A percentile compares a stretch with the other conserved stretches of the same genome.
Evolutionary conservation across 2,329 filamentous ascomycete species (phyloP).

Genomic region (Xylariales sp.): DNA sequence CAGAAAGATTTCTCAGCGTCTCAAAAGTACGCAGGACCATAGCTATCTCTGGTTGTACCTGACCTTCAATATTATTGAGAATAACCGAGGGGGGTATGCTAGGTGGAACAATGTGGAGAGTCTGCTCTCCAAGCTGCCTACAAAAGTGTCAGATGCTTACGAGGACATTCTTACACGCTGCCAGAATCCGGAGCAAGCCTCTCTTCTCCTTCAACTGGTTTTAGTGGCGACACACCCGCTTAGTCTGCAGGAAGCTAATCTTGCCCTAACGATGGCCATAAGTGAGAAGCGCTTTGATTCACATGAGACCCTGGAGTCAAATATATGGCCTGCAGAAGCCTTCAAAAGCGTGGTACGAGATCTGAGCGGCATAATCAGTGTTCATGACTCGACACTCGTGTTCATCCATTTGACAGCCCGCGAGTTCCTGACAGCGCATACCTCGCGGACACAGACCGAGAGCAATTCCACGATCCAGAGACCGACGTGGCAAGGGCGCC

Average conservation of each 20-base stretch:
- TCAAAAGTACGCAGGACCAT: neutral
- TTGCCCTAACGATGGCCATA: neutral
- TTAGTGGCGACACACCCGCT: neutral
- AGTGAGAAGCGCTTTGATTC: no score
- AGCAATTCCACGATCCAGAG: neutral
- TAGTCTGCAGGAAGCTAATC: neutral
- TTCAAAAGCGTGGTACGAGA: neutral
- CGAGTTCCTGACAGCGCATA: neutral
- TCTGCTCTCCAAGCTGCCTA: neutral
- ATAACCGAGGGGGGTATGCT: neutral
- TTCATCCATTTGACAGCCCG: slow-evolving; percentile 1
- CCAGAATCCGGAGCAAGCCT: neutral
- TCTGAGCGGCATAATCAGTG: neutral
- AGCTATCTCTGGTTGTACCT: neutral
- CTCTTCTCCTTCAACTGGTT: neutral
- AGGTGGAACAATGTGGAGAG: neutral
- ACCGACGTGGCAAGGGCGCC: neutral
- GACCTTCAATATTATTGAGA: neutral
- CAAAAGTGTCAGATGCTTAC: neutral
- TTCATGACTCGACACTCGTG: neutral
- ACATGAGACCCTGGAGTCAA: no score
- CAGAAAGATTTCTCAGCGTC: neutral
- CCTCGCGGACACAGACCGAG: no score
- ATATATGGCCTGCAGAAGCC: neutral
- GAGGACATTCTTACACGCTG: neutral